A percentile compares a stretch with the other conserved stretches of the same genome.
Evolutionary conservation across 164 flowering plant genomes (phyloP).

Genomic region (Litsea cubeba): DNA sequence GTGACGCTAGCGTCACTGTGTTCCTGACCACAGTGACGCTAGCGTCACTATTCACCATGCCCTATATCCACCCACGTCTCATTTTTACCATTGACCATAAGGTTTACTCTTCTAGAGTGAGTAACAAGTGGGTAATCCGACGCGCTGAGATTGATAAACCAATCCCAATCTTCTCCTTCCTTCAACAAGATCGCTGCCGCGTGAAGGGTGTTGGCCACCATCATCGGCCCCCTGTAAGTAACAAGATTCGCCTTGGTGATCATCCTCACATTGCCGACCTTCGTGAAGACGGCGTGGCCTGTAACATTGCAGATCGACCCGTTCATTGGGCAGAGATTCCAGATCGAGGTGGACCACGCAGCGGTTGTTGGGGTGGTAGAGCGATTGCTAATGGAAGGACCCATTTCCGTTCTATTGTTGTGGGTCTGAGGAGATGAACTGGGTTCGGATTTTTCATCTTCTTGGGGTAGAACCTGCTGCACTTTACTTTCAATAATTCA

Average conservation of each 20-base stretch:
- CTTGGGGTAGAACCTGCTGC: too few species aligned
- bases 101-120: too few species aligned
- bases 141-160: conserved; percentile 48
- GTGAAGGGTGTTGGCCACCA: conserved; percentile 49
- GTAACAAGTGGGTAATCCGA: conserved; percentile 50
- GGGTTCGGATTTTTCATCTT: conserved; percentile 1
- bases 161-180: conserved; percentile 45
- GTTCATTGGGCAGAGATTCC: conserved; percentile 29
- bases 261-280: conserved; percentile 34
- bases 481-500: too few species aligned
- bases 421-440: conserved; percentile 17
- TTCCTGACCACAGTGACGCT: too few species aligned
- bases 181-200: conserved; percentile 41
- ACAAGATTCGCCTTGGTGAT: conserved; percentile 38
- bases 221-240: conserved; percentile 43
- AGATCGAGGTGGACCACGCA: conserved; percentile 43
- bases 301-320: conserved; percentile 25
- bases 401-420: conserved; percentile 54
- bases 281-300: conserved; percentile 23
- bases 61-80: too few species aligned
- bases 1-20: too few species aligned
- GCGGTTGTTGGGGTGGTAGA: conserved; percentile 37
- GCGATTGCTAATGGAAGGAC: conserved; percentile 50
- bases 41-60: too few species aligned
- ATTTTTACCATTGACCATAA: too few species aligned